Evolutionary conservation across 257 asterid species (phyloP), one percentile per base, ranked within the genome.

Genomic region (Solanum peruvianum): DNA sequence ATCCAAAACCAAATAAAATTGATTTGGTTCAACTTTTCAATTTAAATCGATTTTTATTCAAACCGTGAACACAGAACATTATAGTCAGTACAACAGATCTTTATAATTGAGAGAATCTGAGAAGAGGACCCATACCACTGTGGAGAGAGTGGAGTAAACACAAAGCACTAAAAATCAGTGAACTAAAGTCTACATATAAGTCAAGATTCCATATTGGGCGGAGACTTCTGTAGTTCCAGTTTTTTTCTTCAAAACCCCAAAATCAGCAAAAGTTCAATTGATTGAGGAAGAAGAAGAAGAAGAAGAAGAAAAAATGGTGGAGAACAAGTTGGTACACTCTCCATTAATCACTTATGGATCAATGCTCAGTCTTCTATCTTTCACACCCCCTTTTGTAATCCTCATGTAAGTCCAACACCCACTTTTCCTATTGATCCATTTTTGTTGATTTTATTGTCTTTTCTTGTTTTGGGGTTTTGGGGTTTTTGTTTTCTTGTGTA

Each of bases 361-460:
- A 85, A 92, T 96, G 95, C 91, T 96, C 39, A 91, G 96, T 37
- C 95, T 96, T 62, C 97, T 95, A 71, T 84, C 97, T 85, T 89
- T 93, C 83, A 94, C 98, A 88, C 99, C 98, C 41, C 99, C 99
- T 66, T 96, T 96, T 86, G 99, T 95, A 23, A 95, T 96, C 91
- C 97, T 96, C 23, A 89, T 96, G 99, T 94, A 71, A 92, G 98
- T 91, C 81, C 35, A 20, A 72, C 80, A 35, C 47, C 80, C 80
- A 35, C 21, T 72, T 37, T 56, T 25, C 9, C 6, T 73, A 37
- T 73, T 73, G 27, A 73, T 73, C 80, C 4, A 9, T 62, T 60
- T 62, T 52, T 15, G 27, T 6, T 64, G 15, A 2, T 67, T 21
- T 3, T 73, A 35, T 7, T 35, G 18, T 20, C 29, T 20, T 72